Percentiles rank a stretch among this genome's conserved stretches.
phyloP scores from a whole-genome alignment of 2,329 filamentous ascomycete genomes.

The Aureobasidium melanogenum region DNA sequence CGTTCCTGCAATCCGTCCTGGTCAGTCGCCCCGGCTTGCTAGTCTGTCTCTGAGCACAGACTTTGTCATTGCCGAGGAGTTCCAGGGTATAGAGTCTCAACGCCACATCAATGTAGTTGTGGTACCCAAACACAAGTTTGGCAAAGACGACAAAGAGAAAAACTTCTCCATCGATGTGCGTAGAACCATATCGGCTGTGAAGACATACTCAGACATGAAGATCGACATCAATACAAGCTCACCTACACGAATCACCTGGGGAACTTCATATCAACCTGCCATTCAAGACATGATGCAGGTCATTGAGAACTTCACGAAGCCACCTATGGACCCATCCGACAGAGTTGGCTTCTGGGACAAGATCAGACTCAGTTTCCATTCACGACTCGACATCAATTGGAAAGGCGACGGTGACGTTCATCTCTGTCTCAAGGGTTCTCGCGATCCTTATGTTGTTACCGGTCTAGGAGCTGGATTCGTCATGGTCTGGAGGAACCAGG shows the following conservation, averaged over 20 bases:
- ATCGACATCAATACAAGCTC: constrained; percentile 89
- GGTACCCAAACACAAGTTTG: constrained; percentile 57
- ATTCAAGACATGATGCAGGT: constrained; percentile 99
- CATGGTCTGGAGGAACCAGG: constrained; percentile 97
- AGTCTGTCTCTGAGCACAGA: constrained; percentile 78
- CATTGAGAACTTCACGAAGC: constrained; percentile 94
- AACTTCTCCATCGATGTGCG: constrained; percentile 79
- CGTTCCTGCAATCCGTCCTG: constrained; percentile 70
- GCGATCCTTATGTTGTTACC: constrained; percentile 89
- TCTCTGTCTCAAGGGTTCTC: constrained; percentile 74
- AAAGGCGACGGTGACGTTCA: constrained; percentile 94
- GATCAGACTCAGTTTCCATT: constrained; percentile 88
- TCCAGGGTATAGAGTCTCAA: constrained; percentile 68
- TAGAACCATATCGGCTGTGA: constrained; percentile 86
- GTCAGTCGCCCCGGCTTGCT: constrained; percentile 71
- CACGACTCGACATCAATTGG: constrained; percentile 80
- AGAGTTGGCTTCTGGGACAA: constrained; percentile 98
- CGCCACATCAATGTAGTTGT: constrained; percentile 76
- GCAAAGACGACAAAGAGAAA: constrained; percentile 49
- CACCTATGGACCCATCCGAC: constrained; percentile 86
- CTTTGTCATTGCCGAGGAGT: constrained; percentile 95
- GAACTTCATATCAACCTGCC: constrained; percentile 91
- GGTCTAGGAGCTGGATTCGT: constrained; percentile 90
- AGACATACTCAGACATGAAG: constrained; percentile 88
- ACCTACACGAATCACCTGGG: constrained; percentile 92